These are phyloP conservation scores for Cylindrotheca fusiformis DNA, from an alignment of 108 stramenopile genomes.

Conservation along the genomic window DNA sequence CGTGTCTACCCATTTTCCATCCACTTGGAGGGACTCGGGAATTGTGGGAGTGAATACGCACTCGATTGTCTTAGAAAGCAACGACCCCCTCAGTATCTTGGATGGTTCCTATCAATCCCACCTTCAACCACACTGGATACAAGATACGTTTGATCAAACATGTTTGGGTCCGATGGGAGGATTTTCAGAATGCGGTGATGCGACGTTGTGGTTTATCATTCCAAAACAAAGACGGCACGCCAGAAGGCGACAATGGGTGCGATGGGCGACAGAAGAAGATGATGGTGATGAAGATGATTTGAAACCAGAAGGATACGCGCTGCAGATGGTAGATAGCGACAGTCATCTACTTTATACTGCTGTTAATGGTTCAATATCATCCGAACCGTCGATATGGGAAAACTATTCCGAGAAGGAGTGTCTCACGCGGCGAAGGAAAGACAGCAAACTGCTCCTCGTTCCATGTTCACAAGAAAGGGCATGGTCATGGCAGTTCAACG, in stretches of 20 bases:
- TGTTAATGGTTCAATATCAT: slow-evolving; percentile 1
- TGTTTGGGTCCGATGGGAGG: slow-evolving; percentile 65
- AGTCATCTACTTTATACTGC: neutral
- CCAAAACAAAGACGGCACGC: slow-evolving; percentile 25
- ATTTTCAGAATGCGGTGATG: slow-evolving; percentile 79
- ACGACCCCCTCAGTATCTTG: neutral
- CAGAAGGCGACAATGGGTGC: slow-evolving; percentile 22
- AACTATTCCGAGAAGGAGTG: slow-evolving; percentile 25
- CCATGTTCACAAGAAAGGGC: slow-evolving; percentile 56
- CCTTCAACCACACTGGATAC: slow-evolving; percentile 62
- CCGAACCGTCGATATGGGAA: neutral
- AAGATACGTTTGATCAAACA: slow-evolving; percentile 52
- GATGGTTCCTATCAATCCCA: neutral
- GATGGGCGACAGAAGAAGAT: slow-evolving; percentile 27
- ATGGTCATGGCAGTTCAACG: slow-evolving; percentile 67
- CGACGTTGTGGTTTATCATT: slow-evolving; percentile 63
- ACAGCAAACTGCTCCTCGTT: slow-evolving; percentile 35
- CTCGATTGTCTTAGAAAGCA: slow-evolving; percentile 48
- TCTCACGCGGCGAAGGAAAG: slow-evolving; percentile 22
- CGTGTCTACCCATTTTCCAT: slow-evolving; percentile 35
- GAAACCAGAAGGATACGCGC: slow-evolving; percentile 19
- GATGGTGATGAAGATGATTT: slow-evolving; percentile 10
- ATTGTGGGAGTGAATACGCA: slow-evolving; percentile 58
- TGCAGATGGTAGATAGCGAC: slow-evolving; percentile 25
- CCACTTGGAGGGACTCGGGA: slow-evolving; percentile 13